Conservation (phyloP, 768 basidiomycete species). For the Auriscalpium microsporum region DNA sequence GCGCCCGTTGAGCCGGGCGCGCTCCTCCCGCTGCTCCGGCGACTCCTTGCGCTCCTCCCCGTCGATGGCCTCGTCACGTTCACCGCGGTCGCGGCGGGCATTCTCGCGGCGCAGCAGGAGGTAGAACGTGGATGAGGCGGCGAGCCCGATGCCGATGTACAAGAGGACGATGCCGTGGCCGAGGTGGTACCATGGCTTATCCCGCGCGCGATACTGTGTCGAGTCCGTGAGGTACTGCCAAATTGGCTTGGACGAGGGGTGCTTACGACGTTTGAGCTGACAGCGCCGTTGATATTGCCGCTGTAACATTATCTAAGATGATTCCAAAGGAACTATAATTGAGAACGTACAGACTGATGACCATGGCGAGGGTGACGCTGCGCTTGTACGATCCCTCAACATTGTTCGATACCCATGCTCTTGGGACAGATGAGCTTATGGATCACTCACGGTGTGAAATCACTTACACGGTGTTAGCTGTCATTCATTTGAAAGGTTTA, state of each 20-base stretch:
- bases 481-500: neutral
- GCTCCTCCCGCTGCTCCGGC: neutral
- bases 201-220: slow-evolving; percentile 49
- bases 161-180: slow-evolving; percentile 58
- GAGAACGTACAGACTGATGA: slow-evolving; percentile 49
- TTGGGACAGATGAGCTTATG: slow-evolving; percentile 7
- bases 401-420: slow-evolving; percentile 59
- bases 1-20: slow-evolving; percentile 44
- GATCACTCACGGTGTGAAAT: neutral
- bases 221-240: neutral
- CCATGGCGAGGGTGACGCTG: slow-evolving; percentile 61
- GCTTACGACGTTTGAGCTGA: slow-evolving; percentile 66
- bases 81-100: slow-evolving; percentile 54
- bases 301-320: slow-evolving; percentile 22
- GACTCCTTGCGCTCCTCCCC: slow-evolving; percentile 28
- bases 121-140: slow-evolving; percentile 35
- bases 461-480: slow-evolving; percentile 52
- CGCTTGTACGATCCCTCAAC: slow-evolving; percentile 73
- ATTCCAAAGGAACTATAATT: neutral
- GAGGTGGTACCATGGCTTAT: slow-evolving; percentile 62
- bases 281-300: slow-evolving; percentile 70
- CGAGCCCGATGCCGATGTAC: slow-evolving; percentile 61
- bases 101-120: slow-evolving; percentile 51
- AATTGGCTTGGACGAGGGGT: neutral
- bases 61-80: slow-evolving; percentile 62